Conservation (phyloP, 1,139 yeast genomes). For the Lodderomyces parapsilosis region DNA sequence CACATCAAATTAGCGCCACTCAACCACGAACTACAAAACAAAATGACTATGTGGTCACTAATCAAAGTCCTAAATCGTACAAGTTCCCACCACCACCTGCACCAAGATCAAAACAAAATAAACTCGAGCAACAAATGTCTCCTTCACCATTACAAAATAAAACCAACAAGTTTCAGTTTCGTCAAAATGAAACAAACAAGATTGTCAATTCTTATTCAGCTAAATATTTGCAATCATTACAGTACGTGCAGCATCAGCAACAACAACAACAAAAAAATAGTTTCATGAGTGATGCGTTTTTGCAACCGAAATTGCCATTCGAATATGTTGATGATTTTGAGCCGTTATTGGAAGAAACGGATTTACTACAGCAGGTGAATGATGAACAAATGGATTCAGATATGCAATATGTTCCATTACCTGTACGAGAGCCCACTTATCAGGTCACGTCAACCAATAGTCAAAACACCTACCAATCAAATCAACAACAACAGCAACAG, state of each 20-base stretch:
- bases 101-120: not conserved
- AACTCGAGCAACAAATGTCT: conserved; percentile 13
- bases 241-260: conserved; percentile 9
- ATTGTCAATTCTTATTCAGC: conserved; percentile 38
- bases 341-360: conserved; percentile 24
- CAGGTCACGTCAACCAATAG: not conserved
- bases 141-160: conserved; percentile 27
- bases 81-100: conserved; percentile 47
- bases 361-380: not conserved
- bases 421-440: conserved; percentile 37
- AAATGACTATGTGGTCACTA: conserved; percentile 42
- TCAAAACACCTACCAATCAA: conserved; percentile 10
- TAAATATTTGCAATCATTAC: conserved; percentile 43
- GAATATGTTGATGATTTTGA: conserved; percentile 44
- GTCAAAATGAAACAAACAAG: not conserved
- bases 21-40: conserved; percentile 13
- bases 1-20: conserved; percentile 4
- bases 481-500: conserved; percentile 4
- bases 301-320: conserved; percentile 14
- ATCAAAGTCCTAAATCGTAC: conserved; percentile 40
- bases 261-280: conserved; percentile 9
- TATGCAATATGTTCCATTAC: conserved; percentile 40
- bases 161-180: conserved; percentile 8
- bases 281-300: not conserved
- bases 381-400: conserved; percentile 7